phyloP scores from a whole-genome alignment of 2,329 filamentous ascomycete species.

The Lachnellula cervina region DNA sequence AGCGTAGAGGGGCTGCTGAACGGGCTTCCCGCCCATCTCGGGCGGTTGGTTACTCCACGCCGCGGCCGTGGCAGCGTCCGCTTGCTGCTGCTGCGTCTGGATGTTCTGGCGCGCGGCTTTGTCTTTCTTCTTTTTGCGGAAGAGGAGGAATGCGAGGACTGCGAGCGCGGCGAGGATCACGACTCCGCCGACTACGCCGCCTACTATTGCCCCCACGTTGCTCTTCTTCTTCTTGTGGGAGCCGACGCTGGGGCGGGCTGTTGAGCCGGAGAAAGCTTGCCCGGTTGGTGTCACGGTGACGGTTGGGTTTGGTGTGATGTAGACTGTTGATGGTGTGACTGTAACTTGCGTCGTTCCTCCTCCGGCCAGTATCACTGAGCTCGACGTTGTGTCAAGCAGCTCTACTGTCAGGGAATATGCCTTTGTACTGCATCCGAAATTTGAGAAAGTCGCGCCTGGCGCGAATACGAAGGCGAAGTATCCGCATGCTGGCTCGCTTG shows the following conservation, averaged over 20 bases:
- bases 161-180: conserved; percentile 9
- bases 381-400: conserved; percentile 6
- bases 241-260: conserved; percentile 1
- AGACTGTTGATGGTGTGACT: background rate
- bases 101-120: background rate
- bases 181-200: conserved; percentile 20
- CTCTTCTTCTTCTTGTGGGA: conserved; percentile 3
- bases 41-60: conserved; percentile 7
- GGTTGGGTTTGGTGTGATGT: background rate
- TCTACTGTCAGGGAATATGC: conserved; percentile 14
- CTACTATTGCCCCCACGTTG: conserved; percentile 18
- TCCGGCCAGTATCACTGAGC: background rate
- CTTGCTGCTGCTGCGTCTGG: conserved; percentile 12
- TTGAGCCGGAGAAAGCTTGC: background rate
- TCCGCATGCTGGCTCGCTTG: conserved; percentile 18
- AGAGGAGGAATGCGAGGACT: conserved; percentile 14
- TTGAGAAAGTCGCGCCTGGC: conserved; percentile 13
- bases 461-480: conserved; percentile 18
- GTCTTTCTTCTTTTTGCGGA: conserved; percentile 13
- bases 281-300: background rate
- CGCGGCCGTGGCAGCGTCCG: conserved; percentile 6
- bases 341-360: background rate
- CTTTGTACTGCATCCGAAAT: conserved; percentile 19
- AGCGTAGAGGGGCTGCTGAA: background rate
- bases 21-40: conserved; percentile 11